phyloP scores from a whole-genome alignment of 208 protist species.

The Wallacemonas collosoma region DNA sequence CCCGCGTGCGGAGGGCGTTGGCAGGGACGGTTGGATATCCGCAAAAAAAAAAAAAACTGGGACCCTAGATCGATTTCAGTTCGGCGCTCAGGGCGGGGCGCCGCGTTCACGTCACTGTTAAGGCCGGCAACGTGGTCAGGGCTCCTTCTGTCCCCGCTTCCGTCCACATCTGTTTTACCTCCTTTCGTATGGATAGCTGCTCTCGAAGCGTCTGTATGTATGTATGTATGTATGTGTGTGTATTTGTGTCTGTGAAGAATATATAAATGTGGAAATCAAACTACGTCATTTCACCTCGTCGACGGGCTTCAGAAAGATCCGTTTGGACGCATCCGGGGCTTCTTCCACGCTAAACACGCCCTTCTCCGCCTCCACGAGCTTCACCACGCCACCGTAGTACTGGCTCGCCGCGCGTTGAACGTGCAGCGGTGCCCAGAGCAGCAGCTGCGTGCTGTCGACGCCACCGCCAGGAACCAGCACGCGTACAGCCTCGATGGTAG shows the following conservation, averaged over 20 bases:
- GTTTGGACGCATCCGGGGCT: constrained; percentile 15
- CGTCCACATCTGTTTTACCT: too few relatives aligned
- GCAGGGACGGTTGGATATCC: too few relatives aligned
- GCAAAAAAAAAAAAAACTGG: too few relatives aligned
- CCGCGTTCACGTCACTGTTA: too few relatives aligned
- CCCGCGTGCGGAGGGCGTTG: too few relatives aligned
- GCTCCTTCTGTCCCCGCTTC: too few relatives aligned
- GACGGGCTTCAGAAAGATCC: not conserved
- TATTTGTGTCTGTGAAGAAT: not conserved
- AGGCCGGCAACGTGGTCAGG: too few relatives aligned
- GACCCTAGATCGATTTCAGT: too few relatives aligned
- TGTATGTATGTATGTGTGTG: not conserved
- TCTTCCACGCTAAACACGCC: constrained; percentile 59
- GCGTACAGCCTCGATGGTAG: constrained; percentile 44
- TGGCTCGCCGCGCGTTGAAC: constrained; percentile 71
- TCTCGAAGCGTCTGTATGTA: not conserved
- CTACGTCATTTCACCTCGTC: not conserved
- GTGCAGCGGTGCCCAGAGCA: constrained; percentile 71
- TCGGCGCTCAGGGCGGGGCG: too few relatives aligned
- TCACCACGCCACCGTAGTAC: constrained; percentile 66
- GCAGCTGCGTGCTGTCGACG: constrained; percentile 65
- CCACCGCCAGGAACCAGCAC: constrained; percentile 60
- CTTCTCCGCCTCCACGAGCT: constrained; percentile 55
- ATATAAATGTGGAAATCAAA: not conserved
- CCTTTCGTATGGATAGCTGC: too few relatives aligned